Percentiles rank a stretch among this genome's conserved stretches.
Evolutionary conservation across 352 stramenopile genomes (phyloP).

Genomic region (Globisporangium camurandrum): DNA sequence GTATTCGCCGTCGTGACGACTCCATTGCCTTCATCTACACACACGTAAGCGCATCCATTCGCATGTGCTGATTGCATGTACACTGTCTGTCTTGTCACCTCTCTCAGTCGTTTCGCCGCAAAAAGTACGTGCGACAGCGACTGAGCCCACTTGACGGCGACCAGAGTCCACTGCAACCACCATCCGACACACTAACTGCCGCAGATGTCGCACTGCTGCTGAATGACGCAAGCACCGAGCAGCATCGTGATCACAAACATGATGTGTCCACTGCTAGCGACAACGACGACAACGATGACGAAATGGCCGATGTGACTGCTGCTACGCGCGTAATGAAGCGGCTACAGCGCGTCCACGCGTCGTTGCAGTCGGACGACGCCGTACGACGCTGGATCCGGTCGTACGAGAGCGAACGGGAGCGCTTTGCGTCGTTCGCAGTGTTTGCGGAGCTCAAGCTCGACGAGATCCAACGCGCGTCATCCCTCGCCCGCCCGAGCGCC

Average conservation of each 20-base stretch:
- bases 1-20: not conserved
- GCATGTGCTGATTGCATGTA: not conserved
- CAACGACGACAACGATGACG: constrained; percentile 8
- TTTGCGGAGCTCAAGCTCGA: constrained; percentile 76
- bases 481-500: constrained; percentile 51
- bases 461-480: constrained; percentile 46
- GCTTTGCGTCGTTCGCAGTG: constrained; percentile 70
- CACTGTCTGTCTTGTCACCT: too few species aligned
- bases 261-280: not conserved
- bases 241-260: constrained; percentile 5
- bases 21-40: not conserved
- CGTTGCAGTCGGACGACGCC: constrained; percentile 31
- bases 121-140: constrained; percentile 36
- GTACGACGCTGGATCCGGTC: constrained; percentile 56
- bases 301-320: not conserved
- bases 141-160: constrained; percentile 28
- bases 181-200: not conserved
- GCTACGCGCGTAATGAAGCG: constrained; percentile 20
- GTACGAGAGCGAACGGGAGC: constrained; percentile 57
- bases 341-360: constrained; percentile 32
- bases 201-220: not conserved
- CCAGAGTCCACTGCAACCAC: constrained; percentile 7
- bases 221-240: not conserved
- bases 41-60: not conserved
- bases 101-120: constrained; percentile 41